phyloP scores from a whole-genome alignment of 2,329 filamentous ascomycete genomes.

The Fusarium pseudoanthophilum region DNA sequence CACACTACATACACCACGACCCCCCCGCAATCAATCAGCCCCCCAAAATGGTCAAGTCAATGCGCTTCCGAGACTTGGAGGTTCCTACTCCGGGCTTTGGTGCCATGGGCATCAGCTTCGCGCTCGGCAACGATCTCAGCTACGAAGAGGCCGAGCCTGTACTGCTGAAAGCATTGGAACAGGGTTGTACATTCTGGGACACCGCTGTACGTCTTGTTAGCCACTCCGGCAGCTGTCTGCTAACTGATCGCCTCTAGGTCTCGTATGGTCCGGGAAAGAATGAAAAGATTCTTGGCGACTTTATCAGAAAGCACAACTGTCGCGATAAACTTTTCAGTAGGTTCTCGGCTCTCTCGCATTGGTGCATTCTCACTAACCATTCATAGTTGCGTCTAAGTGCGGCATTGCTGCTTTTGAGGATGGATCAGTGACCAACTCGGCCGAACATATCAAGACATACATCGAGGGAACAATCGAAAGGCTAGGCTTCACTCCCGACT shows the following conservation, averaged over 20 bases:
- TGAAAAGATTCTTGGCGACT: neutral
- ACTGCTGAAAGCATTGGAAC: neutral
- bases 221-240: neutral
- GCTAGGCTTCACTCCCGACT: neutral
- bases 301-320: neutral
- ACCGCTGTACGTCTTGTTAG: neutral
- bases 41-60: neutral
- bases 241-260: neutral
- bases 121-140: neutral
- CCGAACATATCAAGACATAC: neutral
- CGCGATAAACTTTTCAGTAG: neutral
- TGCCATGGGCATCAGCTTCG: neutral
- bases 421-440: neutral
- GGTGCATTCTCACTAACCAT: no score
- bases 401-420: neutral
- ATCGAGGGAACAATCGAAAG: neutral
- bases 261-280: neutral
- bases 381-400: neutral
- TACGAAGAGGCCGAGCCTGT: neutral
- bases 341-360: neutral
- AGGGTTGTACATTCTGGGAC: neutral
- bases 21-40: neutral
- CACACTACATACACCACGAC: neutral
- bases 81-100: neutral
- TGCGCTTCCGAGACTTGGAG: neutral